A percentile compares a stretch with the other conserved stretches of the same genome.
These are phyloP conservation scores for Gardenia jasminoides DNA, from an alignment of 257 asterid genomes.

Conservation along the genomic window DNA sequence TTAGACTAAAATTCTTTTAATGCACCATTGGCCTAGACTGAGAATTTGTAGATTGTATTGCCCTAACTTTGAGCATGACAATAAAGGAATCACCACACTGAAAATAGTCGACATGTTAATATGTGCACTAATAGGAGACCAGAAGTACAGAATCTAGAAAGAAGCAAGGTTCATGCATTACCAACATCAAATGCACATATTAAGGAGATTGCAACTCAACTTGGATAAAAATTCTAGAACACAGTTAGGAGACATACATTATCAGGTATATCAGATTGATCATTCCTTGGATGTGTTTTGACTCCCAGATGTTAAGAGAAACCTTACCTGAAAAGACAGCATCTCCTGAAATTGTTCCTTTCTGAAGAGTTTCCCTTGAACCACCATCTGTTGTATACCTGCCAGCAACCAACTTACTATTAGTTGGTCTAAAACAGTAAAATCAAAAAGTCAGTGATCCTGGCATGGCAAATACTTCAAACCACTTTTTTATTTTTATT, in stretches of 20 bases:
- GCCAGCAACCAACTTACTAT: slow-evolving; percentile 27
- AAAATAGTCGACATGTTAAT: too few relatives aligned
- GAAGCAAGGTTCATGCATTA: background rate
- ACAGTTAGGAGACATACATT: too few relatives aligned
- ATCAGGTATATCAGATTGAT: too few relatives aligned
- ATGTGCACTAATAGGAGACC: too few relatives aligned
- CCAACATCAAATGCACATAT: background rate
- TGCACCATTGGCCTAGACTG: too few relatives aligned
- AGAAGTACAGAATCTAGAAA: background rate
- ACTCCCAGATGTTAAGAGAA: background rate
- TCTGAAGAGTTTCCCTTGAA: slow-evolving; percentile 66
- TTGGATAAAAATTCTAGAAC: too few relatives aligned
- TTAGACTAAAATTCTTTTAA: too few relatives aligned
- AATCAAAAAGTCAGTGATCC: background rate
- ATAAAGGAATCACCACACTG: too few relatives aligned
- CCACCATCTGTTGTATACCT: slow-evolving; percentile 99
- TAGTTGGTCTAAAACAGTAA: slow-evolving; percentile 1
- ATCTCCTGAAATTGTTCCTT: slow-evolving; percentile 83
- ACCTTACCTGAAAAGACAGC: slow-evolving; percentile 77
- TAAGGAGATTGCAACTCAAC: background rate
- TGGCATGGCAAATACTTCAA: background rate
- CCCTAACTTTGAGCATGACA: too few relatives aligned
- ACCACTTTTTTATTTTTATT: background rate
- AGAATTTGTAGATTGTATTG: too few relatives aligned
- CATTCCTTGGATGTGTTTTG: too few relatives aligned